phyloP scores from a whole-genome alignment of 768 basidiomycete species.

The Lactifluus echinatus region DNA sequence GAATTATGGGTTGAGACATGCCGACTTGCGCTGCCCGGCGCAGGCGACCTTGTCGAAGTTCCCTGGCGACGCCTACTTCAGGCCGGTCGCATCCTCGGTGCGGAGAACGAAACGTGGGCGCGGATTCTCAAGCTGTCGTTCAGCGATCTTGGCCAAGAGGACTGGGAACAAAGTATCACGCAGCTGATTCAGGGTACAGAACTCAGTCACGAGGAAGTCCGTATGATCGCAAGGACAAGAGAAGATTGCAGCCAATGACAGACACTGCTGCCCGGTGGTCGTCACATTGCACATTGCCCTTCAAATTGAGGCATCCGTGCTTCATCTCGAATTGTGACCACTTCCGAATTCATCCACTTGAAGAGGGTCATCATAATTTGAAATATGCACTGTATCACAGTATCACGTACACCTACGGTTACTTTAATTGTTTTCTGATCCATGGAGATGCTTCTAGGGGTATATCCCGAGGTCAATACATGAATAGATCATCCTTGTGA shows the following conservation, averaged over 20 bases:
- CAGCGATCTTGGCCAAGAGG: slow-evolving; percentile 15
- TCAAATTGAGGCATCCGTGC: not conserved
- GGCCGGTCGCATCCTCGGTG: slow-evolving; percentile 56
- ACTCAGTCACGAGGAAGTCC: slow-evolving; percentile 52
- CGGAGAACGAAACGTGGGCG: slow-evolving; percentile 34
- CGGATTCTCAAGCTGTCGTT: slow-evolving; percentile 1
- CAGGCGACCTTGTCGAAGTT: slow-evolving; percentile 49
- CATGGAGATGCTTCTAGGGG: not conserved
- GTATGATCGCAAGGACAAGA: slow-evolving; percentile 42
- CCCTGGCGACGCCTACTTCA: slow-evolving; percentile 73
- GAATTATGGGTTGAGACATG: slow-evolving; percentile 80
- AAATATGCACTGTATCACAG: no score
- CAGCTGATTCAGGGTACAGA: slow-evolving; percentile 53
- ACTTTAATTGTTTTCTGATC: not conserved
- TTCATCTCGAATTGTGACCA: no score
- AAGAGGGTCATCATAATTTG: no score
- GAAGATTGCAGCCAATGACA: slow-evolving; percentile 29
- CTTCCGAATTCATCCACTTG: not conserved
- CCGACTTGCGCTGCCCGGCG: slow-evolving; percentile 44
- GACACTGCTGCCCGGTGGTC: not conserved
- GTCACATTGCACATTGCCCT: not conserved
- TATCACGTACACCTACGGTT: not conserved
- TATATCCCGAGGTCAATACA: not conserved
- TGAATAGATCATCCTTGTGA: not conserved
- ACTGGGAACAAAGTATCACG: slow-evolving; percentile 49